These are phyloP conservation scores for Trichophyton benhamiae DNA, from an alignment of 2,329 filamentous ascomycete genomes.

Conservation along the genomic window DNA sequence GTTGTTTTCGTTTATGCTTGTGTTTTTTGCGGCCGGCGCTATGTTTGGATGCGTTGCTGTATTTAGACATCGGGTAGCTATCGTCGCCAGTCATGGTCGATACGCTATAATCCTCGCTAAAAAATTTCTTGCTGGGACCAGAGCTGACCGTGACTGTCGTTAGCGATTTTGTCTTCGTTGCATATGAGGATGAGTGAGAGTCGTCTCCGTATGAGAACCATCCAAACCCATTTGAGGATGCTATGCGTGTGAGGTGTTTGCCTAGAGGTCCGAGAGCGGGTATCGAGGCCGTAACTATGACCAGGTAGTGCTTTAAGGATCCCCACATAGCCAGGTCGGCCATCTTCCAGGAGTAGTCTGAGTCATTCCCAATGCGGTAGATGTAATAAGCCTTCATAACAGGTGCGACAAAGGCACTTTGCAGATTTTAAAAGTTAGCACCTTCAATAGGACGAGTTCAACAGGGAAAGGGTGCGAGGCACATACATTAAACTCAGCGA, in stretches of 20 bases:
- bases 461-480: neutral
- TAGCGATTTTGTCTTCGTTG: neutral
- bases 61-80: neutral
- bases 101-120: neutral
- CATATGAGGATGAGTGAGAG: neutral
- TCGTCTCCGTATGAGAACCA: neutral
- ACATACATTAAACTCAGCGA: slow-evolving; percentile 7
- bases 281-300: slow-evolving; percentile 10
- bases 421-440: neutral
- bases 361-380: neutral
- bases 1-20: neutral
- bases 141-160: neutral
- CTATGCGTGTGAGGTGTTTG: neutral
- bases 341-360: slow-evolving; percentile 10
- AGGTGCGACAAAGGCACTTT: slow-evolving; percentile 7
- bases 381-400: slow-evolving; percentile 9
- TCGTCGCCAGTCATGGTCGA: neutral
- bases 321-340: slow-evolving; percentile 8
- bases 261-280: slow-evolving; percentile 6
- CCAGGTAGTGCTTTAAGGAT: slow-evolving; percentile 8
- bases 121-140: neutral
- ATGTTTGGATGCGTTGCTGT: neutral
- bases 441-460: neutral
- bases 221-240: neutral
- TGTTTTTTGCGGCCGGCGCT: neutral